A percentile compares a stretch with the other conserved stretches of the same genome.
These are phyloP conservation scores for Graphium sp. DNA, from an alignment of 2,329 filamentous ascomycete genomes.

Conservation along the genomic window DNA sequence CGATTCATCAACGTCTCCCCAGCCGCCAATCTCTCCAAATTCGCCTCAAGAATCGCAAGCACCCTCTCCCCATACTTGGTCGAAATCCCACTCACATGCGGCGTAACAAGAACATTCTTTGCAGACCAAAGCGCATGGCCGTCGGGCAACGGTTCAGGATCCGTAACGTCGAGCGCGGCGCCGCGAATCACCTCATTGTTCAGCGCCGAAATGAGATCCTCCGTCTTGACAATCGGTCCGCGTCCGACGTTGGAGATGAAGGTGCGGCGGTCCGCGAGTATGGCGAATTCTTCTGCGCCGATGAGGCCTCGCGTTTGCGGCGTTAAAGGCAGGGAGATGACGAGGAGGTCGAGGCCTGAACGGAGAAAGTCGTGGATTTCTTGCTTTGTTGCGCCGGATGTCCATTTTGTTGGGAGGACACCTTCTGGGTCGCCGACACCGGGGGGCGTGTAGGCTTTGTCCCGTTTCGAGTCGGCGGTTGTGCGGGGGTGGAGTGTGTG, in stretches of 20 bases:
- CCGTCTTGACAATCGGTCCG: conserved; percentile 21
- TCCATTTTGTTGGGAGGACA: conserved; percentile 22
- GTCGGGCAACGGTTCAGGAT: conserved; percentile 51
- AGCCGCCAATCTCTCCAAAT: conserved; percentile 11
- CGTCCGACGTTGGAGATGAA: conserved; percentile 52
- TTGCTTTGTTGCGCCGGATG: conserved; percentile 15
- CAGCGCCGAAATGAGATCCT: conserved; percentile 40
- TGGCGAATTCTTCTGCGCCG: conserved; percentile 21
- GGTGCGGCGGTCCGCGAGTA: conserved; percentile 19
- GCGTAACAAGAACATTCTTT: conserved; percentile 42
- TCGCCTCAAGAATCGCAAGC: conserved; percentile 11
- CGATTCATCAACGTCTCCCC: conserved; percentile 14
- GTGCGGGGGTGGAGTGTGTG: conserved; percentile 44
- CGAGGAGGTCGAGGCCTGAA: conserved; percentile 23
- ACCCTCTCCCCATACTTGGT: conserved; percentile 11
- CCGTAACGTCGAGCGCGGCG: conserved; percentile 54
- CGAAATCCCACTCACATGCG: conserved; percentile 19
- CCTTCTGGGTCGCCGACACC: conserved; percentile 34
- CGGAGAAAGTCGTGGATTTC: conserved; percentile 22
- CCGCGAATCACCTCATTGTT: conserved; percentile 23
- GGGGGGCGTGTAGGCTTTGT: conserved; percentile 46
- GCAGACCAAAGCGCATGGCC: conserved; percentile 48
- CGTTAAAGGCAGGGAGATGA: conserved; percentile 24
- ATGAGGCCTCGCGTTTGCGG: conserved; percentile 20
- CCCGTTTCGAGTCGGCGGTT: conserved; percentile 39